Conservation (phyloP, 306 rosid species). For the Lablab purpureus region DNA sequence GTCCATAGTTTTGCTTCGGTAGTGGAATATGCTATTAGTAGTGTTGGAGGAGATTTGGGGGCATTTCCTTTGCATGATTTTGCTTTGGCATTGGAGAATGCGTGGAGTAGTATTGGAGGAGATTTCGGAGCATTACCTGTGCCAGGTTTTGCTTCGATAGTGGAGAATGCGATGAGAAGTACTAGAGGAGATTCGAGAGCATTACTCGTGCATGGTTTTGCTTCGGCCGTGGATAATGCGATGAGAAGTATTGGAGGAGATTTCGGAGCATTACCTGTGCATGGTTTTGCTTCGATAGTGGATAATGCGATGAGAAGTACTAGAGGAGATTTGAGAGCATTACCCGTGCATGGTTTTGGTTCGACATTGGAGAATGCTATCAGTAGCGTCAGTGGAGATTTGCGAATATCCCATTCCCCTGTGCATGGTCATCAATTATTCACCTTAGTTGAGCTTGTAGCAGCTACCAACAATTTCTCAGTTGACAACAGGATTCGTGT, state of each 20-base stretch:
- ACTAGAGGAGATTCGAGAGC: not conserved
- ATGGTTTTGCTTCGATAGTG: not conserved
- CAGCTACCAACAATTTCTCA: slow-evolving; percentile 71
- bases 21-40: not conserved
- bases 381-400: not conserved
- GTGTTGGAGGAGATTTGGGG: not conserved
- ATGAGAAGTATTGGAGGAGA: not conserved
- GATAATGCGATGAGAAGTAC: not conserved
- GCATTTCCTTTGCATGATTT: not conserved
- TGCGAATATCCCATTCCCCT: not conserved
- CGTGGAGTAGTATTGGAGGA: not conserved
- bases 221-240: not conserved
- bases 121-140: not conserved
- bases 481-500: slow-evolving; percentile 66
- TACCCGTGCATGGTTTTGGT: too few relatives aligned
- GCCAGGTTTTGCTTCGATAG: not conserved
- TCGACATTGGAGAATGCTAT: too few relatives aligned
- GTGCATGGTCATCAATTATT: slow-evolving; percentile 20
- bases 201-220: not conserved
- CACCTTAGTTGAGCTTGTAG: slow-evolving; percentile 65
- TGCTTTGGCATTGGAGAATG: not conserved
- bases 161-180: not conserved
- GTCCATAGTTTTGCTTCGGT: not conserved
- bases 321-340: too few relatives aligned
- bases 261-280: not conserved